Evolutionary conservation across 208 protist genomes (phyloP).

Genomic region (Naegleria lovaniensis): DNA sequence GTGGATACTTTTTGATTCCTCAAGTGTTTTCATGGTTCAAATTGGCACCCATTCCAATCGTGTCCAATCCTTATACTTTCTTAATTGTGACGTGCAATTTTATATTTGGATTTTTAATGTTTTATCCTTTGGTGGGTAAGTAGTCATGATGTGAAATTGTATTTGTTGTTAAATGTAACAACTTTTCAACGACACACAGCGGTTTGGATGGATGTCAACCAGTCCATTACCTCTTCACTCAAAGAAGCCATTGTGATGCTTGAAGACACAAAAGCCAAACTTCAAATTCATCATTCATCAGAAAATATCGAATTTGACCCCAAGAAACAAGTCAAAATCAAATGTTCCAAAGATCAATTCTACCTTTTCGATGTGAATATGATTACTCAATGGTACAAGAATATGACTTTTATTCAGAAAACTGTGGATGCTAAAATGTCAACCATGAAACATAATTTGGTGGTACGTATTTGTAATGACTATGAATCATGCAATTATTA

Average conservation of each 20-base stretch:
- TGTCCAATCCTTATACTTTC: not conserved
- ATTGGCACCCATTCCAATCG: not conserved
- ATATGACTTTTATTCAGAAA: not conserved
- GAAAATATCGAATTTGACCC: not conserved
- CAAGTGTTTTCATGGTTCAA: not conserved
- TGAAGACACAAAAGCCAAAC: not conserved
- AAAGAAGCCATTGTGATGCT: not conserved
- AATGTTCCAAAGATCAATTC: not conserved
- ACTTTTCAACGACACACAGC: no score
- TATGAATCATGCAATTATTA: no score
- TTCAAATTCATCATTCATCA: not conserved
- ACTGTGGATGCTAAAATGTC: not conserved
- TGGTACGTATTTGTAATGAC: no score
- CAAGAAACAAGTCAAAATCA: not conserved
- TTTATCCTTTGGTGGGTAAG: not conserved
- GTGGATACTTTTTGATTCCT: not conserved
- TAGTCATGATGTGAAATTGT: not conserved
- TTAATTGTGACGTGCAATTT: not conserved
- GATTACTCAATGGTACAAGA: not conserved
- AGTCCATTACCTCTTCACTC: not conserved
- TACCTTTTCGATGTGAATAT: not conserved
- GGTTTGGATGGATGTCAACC: not conserved
- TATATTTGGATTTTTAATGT: not conserved
- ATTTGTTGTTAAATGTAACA: no score
- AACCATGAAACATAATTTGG: not conserved